Conservation (phyloP, 148 eudicot genomes). For the Rhododendron ovatum region DNA sequence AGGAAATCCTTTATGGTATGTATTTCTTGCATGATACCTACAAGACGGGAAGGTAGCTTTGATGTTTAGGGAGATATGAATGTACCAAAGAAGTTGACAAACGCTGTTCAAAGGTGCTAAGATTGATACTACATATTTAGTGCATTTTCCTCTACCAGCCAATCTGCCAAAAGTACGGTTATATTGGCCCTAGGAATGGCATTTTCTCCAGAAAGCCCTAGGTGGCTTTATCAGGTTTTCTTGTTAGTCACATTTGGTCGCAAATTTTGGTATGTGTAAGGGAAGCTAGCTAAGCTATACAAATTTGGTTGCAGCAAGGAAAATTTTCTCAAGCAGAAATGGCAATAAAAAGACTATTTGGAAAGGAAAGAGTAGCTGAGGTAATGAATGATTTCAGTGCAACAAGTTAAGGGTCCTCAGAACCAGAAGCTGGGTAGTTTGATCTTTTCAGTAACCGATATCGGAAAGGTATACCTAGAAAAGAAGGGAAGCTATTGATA, state of each 20-base stretch:
- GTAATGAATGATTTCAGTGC: slow-evolving; percentile 70
- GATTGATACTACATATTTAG: not conserved
- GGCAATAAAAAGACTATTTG: slow-evolving; percentile 51
- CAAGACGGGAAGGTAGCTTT: not conserved
- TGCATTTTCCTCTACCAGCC: not conserved
- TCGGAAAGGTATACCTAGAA: no score
- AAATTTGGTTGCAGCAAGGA: slow-evolving; percentile 66
- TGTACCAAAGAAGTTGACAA: not conserved
- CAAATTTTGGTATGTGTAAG: not conserved
- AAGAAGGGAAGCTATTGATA: no score
- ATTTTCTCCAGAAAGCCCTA: slow-evolving; percentile 92
- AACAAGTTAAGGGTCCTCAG: slow-evolving; percentile 64
- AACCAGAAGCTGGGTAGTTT: slow-evolving; percentile 92
- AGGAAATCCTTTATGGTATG: slow-evolving; percentile 81
- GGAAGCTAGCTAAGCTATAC: not conserved
- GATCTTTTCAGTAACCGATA: no score
- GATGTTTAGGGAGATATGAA: slow-evolving; percentile 1
- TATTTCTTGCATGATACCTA: slow-evolving; percentile 5
- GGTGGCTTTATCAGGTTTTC: slow-evolving; percentile 90
- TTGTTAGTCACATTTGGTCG: not conserved
- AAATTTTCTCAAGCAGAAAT: slow-evolving; percentile 69
- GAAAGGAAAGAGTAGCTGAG: slow-evolving; percentile 74
- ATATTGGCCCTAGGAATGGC: slow-evolving; percentile 80
- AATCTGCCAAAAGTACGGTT: not conserved
- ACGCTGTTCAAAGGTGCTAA: not conserved